Conservation (phyloP, 2,329 filamentous ascomycete genomes). For the Curvularia hawaiiensis region DNA sequence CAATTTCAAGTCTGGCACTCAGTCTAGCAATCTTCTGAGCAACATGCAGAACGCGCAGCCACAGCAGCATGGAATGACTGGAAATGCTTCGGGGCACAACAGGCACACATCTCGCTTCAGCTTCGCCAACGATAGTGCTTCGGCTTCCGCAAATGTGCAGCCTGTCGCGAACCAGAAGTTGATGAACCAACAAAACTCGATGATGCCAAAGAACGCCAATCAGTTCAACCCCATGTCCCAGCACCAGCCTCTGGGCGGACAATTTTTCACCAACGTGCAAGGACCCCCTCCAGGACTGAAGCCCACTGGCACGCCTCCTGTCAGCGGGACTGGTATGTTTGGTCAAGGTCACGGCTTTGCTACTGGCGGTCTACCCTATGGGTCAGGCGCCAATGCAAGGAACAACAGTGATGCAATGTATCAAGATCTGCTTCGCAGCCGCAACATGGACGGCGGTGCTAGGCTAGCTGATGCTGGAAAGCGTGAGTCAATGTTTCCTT, state of each 20-base stretch:
- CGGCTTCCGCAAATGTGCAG: conserved; percentile 69
- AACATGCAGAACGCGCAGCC: conserved; percentile 51
- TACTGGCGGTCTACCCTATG: conserved; percentile 67
- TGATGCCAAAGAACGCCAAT: conserved; percentile 67
- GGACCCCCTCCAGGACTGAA: conserved; percentile 95
- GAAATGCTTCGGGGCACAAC: conserved; percentile 69
- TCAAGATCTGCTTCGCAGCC: conserved; percentile 78
- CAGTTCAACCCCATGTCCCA: conserved; percentile 60
- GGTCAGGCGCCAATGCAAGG: conserved; percentile 66
- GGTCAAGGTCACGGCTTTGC: conserved; percentile 87
- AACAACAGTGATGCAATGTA: conserved; percentile 76
- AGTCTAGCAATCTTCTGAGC: conserved; percentile 60
- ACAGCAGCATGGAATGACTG: conserved; percentile 58
- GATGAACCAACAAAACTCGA: conserved; percentile 84
- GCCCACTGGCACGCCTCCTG: conserved; percentile 90
- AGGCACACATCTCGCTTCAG: conserved; percentile 87
- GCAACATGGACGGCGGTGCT: conserved; percentile 63
- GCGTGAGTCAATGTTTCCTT: conserved; percentile 98
- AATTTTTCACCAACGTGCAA: conserved; percentile 85
- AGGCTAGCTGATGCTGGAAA: conserved; percentile 86
- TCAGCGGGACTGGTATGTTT: conserved; percentile 80
- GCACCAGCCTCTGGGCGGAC: conserved; percentile 61
- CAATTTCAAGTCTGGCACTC: conserved; percentile 59
- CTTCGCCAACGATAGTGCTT: conserved; percentile 76
- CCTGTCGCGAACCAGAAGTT: conserved; percentile 77